Percentiles rank a stretch among this genome's conserved stretches.
phyloP scores from a whole-genome alignment of 2,329 filamentous ascomycete genomes.

The Fusarium veterinarium region DNA sequence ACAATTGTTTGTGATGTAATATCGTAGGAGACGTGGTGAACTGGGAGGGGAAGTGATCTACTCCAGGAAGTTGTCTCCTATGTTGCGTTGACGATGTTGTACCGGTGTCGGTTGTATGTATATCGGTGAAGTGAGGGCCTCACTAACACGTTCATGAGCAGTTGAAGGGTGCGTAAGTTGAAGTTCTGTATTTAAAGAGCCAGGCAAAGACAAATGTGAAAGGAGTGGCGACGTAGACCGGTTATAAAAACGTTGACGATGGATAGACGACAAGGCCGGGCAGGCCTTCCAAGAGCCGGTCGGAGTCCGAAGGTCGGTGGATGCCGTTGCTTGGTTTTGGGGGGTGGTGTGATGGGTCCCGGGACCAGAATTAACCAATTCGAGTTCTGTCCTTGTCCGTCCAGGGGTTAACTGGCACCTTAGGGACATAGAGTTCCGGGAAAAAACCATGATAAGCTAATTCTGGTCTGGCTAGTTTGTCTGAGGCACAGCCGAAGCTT shows the following conservation, averaged over 20 bases:
- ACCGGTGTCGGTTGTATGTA: conserved; percentile 28
- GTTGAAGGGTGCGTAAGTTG: conserved; percentile 32
- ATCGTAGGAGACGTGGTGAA: conserved; percentile 7
- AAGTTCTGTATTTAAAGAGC: conserved; percentile 18
- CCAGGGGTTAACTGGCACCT: conserved; percentile 29
- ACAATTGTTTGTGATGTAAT: conserved; percentile 13
- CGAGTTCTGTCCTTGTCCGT: conserved; percentile 35
- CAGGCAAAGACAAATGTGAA: not conserved
- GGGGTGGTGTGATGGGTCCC: conserved; percentile 46
- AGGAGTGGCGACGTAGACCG: conserved; percentile 41
- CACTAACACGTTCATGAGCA: conserved; percentile 46
- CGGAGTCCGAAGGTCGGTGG: conserved; percentile 45
- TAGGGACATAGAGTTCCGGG: conserved; percentile 5
- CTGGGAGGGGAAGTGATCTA: conserved; percentile 15
- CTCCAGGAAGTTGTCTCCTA: conserved; percentile 14
- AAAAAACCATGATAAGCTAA: conserved; percentile 40
- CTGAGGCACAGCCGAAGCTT: conserved; percentile 35
- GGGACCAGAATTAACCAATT: conserved; percentile 44
- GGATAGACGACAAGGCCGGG: conserved; percentile 27
- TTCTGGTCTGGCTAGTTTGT: conserved; percentile 23
- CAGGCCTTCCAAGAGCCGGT: conserved; percentile 36
- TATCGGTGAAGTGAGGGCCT: conserved; percentile 34
- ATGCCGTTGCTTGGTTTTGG: conserved; percentile 21
- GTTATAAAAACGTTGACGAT: conserved; percentile 45
- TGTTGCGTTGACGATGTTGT: conserved; percentile 41